A percentile compares a stretch with the other conserved stretches of the same genome.
phyloP scores from a whole-genome alignment of 2,329 filamentous ascomycete genomes.

The Epicoccum nigrum region DNA sequence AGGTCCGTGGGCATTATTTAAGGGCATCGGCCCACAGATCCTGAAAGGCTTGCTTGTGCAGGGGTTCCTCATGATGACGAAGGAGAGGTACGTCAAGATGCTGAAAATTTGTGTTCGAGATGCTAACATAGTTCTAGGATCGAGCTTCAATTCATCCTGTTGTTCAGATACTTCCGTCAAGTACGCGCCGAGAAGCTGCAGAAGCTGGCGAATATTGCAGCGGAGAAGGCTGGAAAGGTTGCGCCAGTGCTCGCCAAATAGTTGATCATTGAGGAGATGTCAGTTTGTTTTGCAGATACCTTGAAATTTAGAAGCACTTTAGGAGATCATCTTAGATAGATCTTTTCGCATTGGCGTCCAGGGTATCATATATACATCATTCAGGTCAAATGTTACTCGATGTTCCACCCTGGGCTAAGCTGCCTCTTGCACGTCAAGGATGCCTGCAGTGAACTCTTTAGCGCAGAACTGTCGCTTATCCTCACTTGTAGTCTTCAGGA shows the following conservation, averaged over 20 bases:
- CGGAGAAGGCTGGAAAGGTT: constrained; percentile 56
- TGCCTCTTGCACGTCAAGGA: no score
- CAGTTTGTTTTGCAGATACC: constrained; percentile 1
- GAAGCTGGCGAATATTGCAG: constrained; percentile 68
- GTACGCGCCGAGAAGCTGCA: constrained; percentile 72
- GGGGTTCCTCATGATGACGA: constrained; percentile 98
- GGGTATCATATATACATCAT: neutral
- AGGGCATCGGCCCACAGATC: constrained; percentile 94
- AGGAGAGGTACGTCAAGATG: constrained; percentile 74
- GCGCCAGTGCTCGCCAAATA: constrained; percentile 44
- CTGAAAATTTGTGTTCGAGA: neutral
- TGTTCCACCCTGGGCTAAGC: no score
- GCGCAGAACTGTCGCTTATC: no score
- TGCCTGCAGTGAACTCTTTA: no score
- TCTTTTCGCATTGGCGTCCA: constrained; percentile 1
- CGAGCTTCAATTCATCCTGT: constrained; percentile 83
- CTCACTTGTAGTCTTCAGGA: no score
- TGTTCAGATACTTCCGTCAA: constrained; percentile 80
- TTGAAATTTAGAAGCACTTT: constrained; percentile 5
- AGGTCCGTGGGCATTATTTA: constrained; percentile 84
- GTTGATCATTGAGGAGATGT: neutral
- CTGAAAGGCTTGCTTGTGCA: constrained; percentile 92
- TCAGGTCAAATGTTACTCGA: neutral
- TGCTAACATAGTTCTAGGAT: constrained; percentile 63
- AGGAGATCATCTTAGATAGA: neutral